Conservation (phyloP, 768 basidiomycete genomes). For the Phylloporus arenicola region DNA sequence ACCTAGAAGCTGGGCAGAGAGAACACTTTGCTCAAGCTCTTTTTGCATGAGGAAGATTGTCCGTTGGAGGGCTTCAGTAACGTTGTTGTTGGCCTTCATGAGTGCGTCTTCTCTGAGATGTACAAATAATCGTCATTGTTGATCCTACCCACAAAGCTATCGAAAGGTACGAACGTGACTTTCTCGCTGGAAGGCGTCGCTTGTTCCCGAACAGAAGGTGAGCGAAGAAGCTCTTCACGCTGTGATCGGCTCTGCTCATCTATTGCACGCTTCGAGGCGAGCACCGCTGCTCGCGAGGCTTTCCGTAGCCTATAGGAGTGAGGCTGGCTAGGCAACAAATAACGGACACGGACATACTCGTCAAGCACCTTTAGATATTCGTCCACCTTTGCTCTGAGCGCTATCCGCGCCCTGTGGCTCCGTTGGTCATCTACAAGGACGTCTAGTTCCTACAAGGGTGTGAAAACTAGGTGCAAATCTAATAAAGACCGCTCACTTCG, state of each 20-base stretch:
- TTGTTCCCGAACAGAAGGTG: constrained; percentile 47
- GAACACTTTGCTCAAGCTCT: constrained; percentile 85
- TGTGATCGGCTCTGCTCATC: constrained; percentile 54
- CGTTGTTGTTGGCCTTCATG: constrained; percentile 83
- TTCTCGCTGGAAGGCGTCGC: constrained; percentile 45
- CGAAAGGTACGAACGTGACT: constrained; percentile 44
- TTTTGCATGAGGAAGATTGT: constrained; percentile 85
- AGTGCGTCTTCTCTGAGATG: constrained; percentile 69
- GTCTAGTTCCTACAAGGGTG: constrained; percentile 50
- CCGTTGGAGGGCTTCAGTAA: constrained; percentile 82
- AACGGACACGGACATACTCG: constrained; percentile 39
- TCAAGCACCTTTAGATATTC: constrained; percentile 43
- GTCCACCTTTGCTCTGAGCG: constrained; percentile 46
- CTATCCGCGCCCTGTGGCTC: constrained; percentile 46
- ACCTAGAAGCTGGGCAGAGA: constrained; percentile 85
- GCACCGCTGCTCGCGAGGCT: constrained; percentile 61
- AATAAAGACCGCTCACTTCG: constrained; percentile 45
- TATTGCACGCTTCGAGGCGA: constrained; percentile 70
- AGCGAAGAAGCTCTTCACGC: constrained; percentile 64
- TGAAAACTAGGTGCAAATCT: not conserved
- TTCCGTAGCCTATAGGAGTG: constrained; percentile 44
- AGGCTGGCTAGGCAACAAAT: not conserved
- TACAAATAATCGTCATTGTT: not conserved
- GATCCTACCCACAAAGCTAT: not conserved
- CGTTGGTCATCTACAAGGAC: constrained; percentile 69